Base-by-base conservation (phyloP, 768 basidiomycete species). In the Cystobasidium onofrii region DNA sequence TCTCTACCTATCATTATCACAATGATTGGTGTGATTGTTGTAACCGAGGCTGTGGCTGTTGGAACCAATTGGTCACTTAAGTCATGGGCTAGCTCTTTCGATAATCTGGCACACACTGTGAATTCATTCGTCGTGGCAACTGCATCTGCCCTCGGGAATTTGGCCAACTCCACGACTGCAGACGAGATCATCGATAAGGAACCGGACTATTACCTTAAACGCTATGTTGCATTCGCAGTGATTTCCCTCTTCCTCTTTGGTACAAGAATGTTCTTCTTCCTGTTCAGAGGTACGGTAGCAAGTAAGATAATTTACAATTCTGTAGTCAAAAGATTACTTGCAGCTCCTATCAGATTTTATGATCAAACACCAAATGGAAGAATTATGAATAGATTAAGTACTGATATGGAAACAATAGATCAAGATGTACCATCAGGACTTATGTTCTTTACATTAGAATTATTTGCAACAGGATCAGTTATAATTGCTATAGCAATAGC, bases 401-500 rank as follows among this genome's bases (percentile, higher is more conserved):
- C 81, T 27, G 83, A 84, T 75, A 80, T 81, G 62, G 81, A 81
- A 46, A 79, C 81, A 0, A 78, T 84, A 57, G 83, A 84, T 75
- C 81, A 81, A 39, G 73, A 78, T 23, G 52, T 78, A 0, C 50
- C 77, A 3, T 17, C 73, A 0, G 64, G 69, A 1, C 41, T 36
- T 12, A 65, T 76, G 31, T 78, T 73, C 54, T 63, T 75, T 15
- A 17, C 71, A 1, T 54, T 74, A 18, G 63, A 33, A 34, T 54
- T 71, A 31, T 41, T 72, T 41, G 62, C 27, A 10, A 80, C 77
- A 36, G 64, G 78, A 25, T 74, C 82, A 13, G 75, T 78, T 20
- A 78, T 79, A 1, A 25, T 77, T 1, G 81, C 81, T 3, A 81
- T 82, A 20, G 73, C 83, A 12, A 75, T 78, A 15, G 81, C 80